Percentiles rank a stretch among this genome's conserved stretches.
phyloP scores from a whole-genome alignment of 805 yeast species.

The Wickerhamiella azymoides region DNA sequence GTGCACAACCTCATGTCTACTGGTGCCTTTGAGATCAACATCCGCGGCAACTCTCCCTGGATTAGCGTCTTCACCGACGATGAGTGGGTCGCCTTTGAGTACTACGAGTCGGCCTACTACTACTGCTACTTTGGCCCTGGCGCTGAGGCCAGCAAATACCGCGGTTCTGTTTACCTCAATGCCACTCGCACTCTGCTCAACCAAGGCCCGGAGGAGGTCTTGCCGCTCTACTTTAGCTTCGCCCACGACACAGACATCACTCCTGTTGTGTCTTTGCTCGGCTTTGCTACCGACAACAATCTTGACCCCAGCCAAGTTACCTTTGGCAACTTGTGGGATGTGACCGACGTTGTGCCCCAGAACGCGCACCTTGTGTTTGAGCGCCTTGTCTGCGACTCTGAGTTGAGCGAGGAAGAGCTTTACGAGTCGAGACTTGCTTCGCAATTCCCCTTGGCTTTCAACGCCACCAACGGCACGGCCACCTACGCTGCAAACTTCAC shows the following conservation, averaged over 20 bases:
- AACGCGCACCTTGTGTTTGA: slow-evolving; percentile 23
- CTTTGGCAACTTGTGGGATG: slow-evolving; percentile 36
- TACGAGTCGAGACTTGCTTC: slow-evolving; percentile 5
- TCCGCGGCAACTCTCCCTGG: slow-evolving; percentile 33
- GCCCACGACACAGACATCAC: slow-evolving; percentile 49
- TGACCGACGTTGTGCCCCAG: slow-evolving; percentile 28
- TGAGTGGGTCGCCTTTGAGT: slow-evolving; percentile 21
- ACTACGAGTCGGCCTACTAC: slow-evolving; percentile 17
- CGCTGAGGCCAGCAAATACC: slow-evolving; percentile 17
- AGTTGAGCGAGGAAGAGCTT: neutral
- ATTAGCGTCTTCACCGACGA: slow-evolving; percentile 23
- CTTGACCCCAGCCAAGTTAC: slow-evolving; percentile 28
- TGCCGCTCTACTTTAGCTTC: slow-evolving; percentile 33
- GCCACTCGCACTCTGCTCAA: slow-evolving; percentile 36
- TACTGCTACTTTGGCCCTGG: slow-evolving; percentile 24
- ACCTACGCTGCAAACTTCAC: slow-evolving; percentile 10
- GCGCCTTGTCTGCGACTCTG: slow-evolving; percentile 29
- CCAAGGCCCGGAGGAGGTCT: slow-evolving; percentile 26
- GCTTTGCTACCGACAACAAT: slow-evolving; percentile 31
- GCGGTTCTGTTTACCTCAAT: slow-evolving; percentile 36
- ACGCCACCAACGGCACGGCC: slow-evolving; percentile 14
- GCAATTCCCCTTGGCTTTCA: slow-evolving; percentile 17
- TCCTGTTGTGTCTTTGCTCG: slow-evolving; percentile 35
- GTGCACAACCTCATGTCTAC: slow-evolving; percentile 30
- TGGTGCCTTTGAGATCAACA: slow-evolving; percentile 40